A percentile compares a stretch with the other conserved stretches of the same genome.
Conservation (phyloP, 208 protist species). For the Acanthamoeba castellanii region DNA sequence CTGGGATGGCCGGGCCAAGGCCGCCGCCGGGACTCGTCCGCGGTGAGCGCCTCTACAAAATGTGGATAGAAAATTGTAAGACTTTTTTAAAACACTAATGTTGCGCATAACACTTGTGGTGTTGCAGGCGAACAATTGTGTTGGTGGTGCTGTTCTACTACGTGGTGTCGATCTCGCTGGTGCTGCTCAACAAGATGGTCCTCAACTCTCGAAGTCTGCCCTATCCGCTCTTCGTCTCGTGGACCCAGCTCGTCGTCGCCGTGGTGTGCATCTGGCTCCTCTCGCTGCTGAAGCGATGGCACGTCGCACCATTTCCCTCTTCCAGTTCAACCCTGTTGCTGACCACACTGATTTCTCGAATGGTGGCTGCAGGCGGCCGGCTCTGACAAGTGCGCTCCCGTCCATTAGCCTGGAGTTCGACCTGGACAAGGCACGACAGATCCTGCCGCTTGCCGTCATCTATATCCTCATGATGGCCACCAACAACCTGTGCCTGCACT, state of each 20-base stretch:
- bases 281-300: neutral
- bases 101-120: too few species aligned
- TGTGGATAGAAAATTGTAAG: too few species aligned
- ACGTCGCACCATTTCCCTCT: neutral
- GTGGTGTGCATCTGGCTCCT: conserved; percentile 21
- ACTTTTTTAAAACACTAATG: too few species aligned
- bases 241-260: conserved; percentile 35
- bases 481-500: conserved; percentile 81
- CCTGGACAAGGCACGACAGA: conserved; percentile 28
- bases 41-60: too few species aligned
- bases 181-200: conserved; percentile 82
- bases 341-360: neutral
- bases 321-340: too few species aligned
- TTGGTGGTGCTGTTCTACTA: conserved; percentile 81
- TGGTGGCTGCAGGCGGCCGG: neutral
- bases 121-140: neutral
- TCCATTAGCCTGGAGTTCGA: conserved; percentile 1
- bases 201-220: conserved; percentile 19
- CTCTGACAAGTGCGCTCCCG: neutral
- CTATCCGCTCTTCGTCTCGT: conserved; percentile 37
- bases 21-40: too few species aligned
- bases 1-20: too few species aligned
- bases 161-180: conserved; percentile 71
- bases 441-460: conserved; percentile 66
- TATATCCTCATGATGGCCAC: conserved; percentile 76